Conservation (phyloP, 108 stramenopile species). For the Conticribra guillardii region DNA sequence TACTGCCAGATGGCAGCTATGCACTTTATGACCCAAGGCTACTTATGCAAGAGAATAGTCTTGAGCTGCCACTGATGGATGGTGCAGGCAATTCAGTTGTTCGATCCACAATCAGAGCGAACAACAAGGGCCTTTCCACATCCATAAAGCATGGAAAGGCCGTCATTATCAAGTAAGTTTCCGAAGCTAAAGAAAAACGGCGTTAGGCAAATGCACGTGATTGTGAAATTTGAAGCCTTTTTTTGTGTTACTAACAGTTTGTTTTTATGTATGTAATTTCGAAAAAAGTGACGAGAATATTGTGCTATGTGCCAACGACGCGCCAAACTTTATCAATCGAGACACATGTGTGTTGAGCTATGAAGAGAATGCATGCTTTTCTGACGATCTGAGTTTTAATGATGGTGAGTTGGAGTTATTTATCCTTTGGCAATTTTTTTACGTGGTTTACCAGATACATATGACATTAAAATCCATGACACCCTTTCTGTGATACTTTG, state of each 20-base stretch:
- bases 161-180: slow-evolving; percentile 7
- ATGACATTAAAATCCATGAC: no score
- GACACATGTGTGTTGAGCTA: slow-evolving; percentile 38
- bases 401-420: slow-evolving; percentile 4
- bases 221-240: no score
- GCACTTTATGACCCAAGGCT: slow-evolving; percentile 29
- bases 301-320: slow-evolving; percentile 42
- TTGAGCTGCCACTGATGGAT: slow-evolving; percentile 42
- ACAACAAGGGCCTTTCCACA: slow-evolving; percentile 30
- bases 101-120: slow-evolving; percentile 28
- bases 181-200: no score
- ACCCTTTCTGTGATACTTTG: no score
- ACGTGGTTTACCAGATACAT: no score
- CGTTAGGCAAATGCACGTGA: no score
- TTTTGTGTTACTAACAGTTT: no score
- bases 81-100: slow-evolving; percentile 40
- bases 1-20: slow-evolving; percentile 34
- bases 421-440: no score
- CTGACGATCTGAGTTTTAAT: slow-evolving; percentile 2
- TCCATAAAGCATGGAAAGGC: not conserved
- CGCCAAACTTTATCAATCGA: slow-evolving; percentile 44
- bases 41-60: slow-evolving; percentile 24
- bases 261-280: no score
- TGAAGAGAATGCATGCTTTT: slow-evolving; percentile 37
- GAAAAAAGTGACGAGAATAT: slow-evolving; percentile 41